Base-by-base conservation (phyloP, 2,329 filamentous ascomycete species). In the Colletotrichum sp. region DNA sequence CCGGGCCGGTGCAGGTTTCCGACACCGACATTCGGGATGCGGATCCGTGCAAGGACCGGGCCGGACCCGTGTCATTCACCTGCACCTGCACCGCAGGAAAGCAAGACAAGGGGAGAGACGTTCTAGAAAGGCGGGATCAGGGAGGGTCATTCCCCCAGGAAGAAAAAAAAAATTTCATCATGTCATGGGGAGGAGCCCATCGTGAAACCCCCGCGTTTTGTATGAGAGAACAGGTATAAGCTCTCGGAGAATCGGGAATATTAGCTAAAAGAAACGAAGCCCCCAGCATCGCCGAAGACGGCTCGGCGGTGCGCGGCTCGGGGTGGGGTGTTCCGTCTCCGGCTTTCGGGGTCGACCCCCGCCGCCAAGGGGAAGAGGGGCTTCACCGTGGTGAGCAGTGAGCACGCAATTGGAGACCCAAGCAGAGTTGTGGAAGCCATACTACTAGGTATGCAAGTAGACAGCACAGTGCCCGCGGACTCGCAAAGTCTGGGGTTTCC, bases 281-380 rank as follows among this genome's bases (percentile, higher is more conserved):
- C 34, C 30, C 30, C 16, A 36, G 26, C 57, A 52, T 69, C 43
- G 48, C 74, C 70, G 74, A 76, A 73, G 74, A 39, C 70, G 28
- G 64, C 74, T 76, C 70, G 74, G 74, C 64, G 64, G 59, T 73
- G 57, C 64, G 39, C 16, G 43, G 59, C 70, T 65, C 70, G 71
- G 64, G 61, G 74, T 76, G 74, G 74, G 74, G 74, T 59, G 32
- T 48, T 28, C 74, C 70, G 70, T 60, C 70, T 76, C 74, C 74
- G 70, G 74, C 39, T 73, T 76, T 76, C 70, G 74, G 70, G 64
- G 34, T 28, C 43, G 24, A 28, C 57, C 26, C 28, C 71, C 57
- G 39, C 65, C 10, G 65, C 24, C 64, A 68, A 55, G 64, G 64
- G 32, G 61, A n/a, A 0, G 60, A 7, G 0, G 1, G n/a, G 43